Conservation (phyloP, 2,329 filamentous ascomycete species). For the Trichoderma polysporum region DNA sequence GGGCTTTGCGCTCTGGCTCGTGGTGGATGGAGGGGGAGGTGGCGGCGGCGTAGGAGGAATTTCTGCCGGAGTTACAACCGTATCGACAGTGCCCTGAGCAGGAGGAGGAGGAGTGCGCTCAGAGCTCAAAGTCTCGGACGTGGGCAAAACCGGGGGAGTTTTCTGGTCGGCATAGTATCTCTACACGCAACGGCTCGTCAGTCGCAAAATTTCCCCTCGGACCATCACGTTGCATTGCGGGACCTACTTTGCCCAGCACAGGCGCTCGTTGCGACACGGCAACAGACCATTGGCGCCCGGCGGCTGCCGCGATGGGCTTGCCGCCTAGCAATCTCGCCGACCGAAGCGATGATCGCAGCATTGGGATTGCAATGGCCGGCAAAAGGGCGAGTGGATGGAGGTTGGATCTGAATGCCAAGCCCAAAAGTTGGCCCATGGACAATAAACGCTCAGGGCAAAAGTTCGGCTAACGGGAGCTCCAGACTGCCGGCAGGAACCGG, state of each 20-base stretch:
- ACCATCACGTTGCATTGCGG: background rate
- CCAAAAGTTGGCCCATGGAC: constrained; percentile 32
- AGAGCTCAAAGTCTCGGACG: constrained; percentile 52
- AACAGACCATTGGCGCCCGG: constrained; percentile 59
- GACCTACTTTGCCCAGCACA: constrained; percentile 35
- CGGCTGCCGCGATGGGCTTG: constrained; percentile 52
- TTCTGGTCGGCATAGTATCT: constrained; percentile 58
- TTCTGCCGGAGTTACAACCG: constrained; percentile 17
- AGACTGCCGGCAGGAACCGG: constrained; percentile 38
- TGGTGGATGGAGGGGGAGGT: background rate
- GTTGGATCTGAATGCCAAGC: constrained; percentile 21
- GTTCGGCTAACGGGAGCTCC: constrained; percentile 43
- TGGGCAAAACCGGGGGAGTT: constrained; percentile 53
- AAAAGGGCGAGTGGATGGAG: constrained; percentile 34
- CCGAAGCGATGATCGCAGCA: constrained; percentile 69
- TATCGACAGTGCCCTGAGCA: constrained; percentile 25
- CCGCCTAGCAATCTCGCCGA: constrained; percentile 60
- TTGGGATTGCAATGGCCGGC: constrained; percentile 54
- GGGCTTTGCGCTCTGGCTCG: constrained; percentile 18
- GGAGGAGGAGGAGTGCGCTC: constrained; percentile 44
- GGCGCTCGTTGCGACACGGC: constrained; percentile 37
- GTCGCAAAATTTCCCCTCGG: background rate
- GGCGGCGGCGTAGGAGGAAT: constrained; percentile 18
- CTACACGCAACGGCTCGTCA: constrained; percentile 37
- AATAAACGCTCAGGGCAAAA: constrained; percentile 47